phyloP scores from a whole-genome alignment of 371 early-diverging fungal genomes.

The Rhizopus sp. region DNA sequence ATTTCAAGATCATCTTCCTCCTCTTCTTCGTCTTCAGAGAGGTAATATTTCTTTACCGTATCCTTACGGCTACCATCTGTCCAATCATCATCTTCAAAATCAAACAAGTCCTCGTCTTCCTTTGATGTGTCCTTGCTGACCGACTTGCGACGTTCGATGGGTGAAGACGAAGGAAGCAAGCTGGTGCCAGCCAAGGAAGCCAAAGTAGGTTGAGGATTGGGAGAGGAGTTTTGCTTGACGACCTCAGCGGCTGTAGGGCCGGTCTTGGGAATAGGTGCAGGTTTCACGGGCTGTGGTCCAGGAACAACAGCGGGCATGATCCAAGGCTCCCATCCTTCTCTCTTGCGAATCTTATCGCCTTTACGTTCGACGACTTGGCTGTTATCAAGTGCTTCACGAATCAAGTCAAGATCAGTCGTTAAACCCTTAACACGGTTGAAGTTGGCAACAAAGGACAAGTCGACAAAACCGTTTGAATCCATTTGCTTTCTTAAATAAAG shows the following conservation, averaged over 20 bases:
- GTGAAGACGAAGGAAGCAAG: constrained; percentile 25
- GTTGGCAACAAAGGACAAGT: constrained; percentile 69
- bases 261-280: constrained; percentile 16
- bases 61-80: constrained; percentile 55
- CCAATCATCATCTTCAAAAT: constrained; percentile 75
- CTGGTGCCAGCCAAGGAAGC: constrained; percentile 47
- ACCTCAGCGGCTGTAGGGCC: constrained; percentile 34
- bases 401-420: constrained; percentile 62
- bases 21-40: constrained; percentile 65
- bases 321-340: constrained; percentile 82
- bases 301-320: constrained; percentile 47
- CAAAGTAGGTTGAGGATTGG: constrained; percentile 32
- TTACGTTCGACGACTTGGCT: constrained; percentile 62
- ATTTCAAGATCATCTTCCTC: constrained; percentile 72
- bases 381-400: constrained; percentile 59
- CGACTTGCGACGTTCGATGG: constrained; percentile 31
- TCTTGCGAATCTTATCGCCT: constrained; percentile 66
- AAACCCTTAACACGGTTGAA: constrained; percentile 87
- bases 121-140: constrained; percentile 9
- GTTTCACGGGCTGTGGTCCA: constrained; percentile 20
- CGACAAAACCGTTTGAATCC: constrained; percentile 80
- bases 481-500: constrained; percentile 90
- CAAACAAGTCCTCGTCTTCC: constrained; percentile 79
- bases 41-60: constrained; percentile 66
- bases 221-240: constrained; percentile 28